phyloP scores from a whole-genome alignment of 208 protist genomes.

The Vickermania ingenoplastis region DNA sequence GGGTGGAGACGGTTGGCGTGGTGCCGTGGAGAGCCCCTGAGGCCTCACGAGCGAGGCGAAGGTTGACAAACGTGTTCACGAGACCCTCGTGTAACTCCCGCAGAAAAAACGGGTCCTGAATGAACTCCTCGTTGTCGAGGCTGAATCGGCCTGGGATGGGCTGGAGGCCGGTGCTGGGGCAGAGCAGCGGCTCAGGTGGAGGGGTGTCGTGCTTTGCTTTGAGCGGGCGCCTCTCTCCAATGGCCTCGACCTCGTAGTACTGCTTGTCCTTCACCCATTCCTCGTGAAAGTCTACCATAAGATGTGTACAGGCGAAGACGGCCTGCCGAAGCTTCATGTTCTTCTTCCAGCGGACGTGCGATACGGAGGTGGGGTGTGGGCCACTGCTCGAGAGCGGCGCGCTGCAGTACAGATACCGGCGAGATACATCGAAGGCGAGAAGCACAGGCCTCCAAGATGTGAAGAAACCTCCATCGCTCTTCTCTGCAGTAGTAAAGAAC shows the following conservation, averaged over 20 bases:
- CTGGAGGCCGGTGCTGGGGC: conserved; percentile 17
- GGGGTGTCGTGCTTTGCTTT: conserved; percentile 31
- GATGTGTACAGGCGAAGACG: conserved; percentile 13
- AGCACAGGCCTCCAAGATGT: conserved; percentile 18
- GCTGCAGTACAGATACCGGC: conserved; percentile 53
- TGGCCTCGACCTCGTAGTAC: conserved; percentile 40
- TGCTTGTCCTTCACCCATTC: conserved; percentile 30
- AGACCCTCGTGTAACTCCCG: not conserved
- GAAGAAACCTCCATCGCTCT: conserved; percentile 13
- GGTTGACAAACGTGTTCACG: not conserved
- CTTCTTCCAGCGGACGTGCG: conserved; percentile 15
- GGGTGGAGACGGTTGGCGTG: too few relatives aligned
- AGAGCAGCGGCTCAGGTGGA: conserved; percentile 35
- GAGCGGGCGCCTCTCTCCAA: conserved; percentile 30
- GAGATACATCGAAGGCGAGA: conserved; percentile 38
- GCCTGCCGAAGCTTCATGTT: conserved; percentile 45
- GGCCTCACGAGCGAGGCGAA: not conserved
- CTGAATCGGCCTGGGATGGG: not conserved
- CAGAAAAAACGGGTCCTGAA: conserved; percentile 8
- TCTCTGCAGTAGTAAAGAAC: conserved; percentile 22
- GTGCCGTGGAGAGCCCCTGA: too few relatives aligned
- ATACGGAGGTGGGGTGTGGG: not conserved
- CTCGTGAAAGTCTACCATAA: conserved; percentile 17
- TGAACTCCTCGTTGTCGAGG: conserved; percentile 27
- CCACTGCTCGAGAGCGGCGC: not conserved